Evolutionary conservation across 306 rosid species (phyloP), one percentile per base, ranked within the genome.

Genomic region (Castanea mollissima): DNA sequence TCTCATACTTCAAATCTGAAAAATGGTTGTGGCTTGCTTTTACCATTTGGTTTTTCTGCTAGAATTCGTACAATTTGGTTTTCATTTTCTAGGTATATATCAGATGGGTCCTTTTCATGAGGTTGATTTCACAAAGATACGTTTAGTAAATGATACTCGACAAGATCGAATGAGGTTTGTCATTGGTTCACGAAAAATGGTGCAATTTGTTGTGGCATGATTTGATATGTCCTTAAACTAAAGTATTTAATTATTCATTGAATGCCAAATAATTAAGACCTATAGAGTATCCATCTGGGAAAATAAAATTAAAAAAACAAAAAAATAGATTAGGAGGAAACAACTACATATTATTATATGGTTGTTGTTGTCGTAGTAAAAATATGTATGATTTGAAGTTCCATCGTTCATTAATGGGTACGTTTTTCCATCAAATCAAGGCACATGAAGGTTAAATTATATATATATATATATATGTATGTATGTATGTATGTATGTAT

Each of bases 181-280:
- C 78, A 18, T n/a, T 32, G 56, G 80, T 68, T 75, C 31, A 20
- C 32, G 38, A 27, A 73, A 10, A 73, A 52, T 52, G 63, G 73
- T 71, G 75, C 86, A 82, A 55, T 29, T n/a, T 49, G 55, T 75
- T 68, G 69, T 67, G 71, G 64, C 54, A 71, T 85, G 88, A 85
- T 73, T 82, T 79, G 84, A 82, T 76, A 56, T 82, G 88, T 74
- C 81, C 13, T 31, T 73, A 5, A 60, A 27, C n/a, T 23, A 60
- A 31, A 44, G 8, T 38, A 38, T 38, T 29, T 49, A 18, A 25
- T 60, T 5, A 25, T 13, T 21, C 16, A 71, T 46, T 4, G 6
- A 32, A 6, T 49, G 54, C 54, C 54, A 49, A 12, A 49, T 49
- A 38, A 38, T 38, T 38, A 41, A 41, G 46, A 41, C 8, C 46